Conservation (phyloP, 768 basidiomycete genomes). For the Suillus sp. region DNA sequence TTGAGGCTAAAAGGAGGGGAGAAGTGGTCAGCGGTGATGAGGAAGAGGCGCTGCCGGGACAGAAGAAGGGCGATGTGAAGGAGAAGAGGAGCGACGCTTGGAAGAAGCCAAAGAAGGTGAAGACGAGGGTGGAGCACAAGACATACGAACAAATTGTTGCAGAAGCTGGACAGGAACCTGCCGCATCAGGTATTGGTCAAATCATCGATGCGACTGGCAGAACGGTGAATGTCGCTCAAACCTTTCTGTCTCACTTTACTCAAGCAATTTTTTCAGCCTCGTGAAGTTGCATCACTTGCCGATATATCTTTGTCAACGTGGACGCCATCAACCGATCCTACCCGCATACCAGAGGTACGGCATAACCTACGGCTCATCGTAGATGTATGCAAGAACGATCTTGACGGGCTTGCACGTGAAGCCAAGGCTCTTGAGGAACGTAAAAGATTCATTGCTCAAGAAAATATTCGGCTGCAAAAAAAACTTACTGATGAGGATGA, state of each 20-base stretch:
- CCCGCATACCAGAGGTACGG: conserved; percentile 93
- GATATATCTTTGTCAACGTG: conserved; percentile 76
- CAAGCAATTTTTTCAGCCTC: conserved; percentile 52
- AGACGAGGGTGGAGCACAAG: conserved; percentile 88
- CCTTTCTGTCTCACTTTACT: conserved; percentile 8
- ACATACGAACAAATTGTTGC: conserved; percentile 95
- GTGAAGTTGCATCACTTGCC: conserved; percentile 84
- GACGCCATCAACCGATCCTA: conserved; percentile 86
- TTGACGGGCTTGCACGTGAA: conserved; percentile 89
- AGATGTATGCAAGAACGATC: conserved; percentile 78
- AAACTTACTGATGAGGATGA: conserved; percentile 77
- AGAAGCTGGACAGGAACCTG: conserved; percentile 70
- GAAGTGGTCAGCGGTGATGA: conserved; percentile 79
- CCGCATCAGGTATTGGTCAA: conserved; percentile 65
- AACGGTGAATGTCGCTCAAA: conserved; percentile 56
- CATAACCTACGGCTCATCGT: conserved; percentile 91
- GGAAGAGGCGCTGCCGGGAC: conserved; percentile 25
- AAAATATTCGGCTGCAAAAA: conserved; percentile 70
- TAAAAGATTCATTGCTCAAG: conserved; percentile 68
- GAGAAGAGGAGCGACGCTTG: conserved; percentile 75
- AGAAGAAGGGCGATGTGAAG: conserved; percentile 47
- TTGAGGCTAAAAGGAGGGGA: conserved; percentile 75
- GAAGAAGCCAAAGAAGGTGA: conserved; percentile 85
- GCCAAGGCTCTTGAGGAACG: conserved; percentile 81
- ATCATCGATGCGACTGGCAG: conserved; percentile 96